Conservation (phyloP, 257 asterid species). For the Eucommia ulmoides region DNA sequence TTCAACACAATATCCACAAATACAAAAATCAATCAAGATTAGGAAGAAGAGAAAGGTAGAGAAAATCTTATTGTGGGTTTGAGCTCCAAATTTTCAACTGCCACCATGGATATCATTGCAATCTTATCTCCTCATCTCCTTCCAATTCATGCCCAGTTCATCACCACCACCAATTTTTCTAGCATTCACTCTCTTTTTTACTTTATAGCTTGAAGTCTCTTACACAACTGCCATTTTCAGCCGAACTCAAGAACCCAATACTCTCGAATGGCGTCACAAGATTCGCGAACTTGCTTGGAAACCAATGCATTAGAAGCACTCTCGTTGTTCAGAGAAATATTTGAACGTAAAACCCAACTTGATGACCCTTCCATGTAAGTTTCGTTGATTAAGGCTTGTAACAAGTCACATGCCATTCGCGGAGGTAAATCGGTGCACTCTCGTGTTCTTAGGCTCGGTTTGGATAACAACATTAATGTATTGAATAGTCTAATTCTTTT, state of each 20-base stretch:
- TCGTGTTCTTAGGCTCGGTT: conserved; percentile 27
- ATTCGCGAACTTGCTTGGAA: conserved; percentile 28
- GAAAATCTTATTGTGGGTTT: too few species aligned
- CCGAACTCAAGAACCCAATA: conserved; percentile 17
- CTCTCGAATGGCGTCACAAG: conserved; percentile 22
- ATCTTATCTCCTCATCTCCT: conserved; percentile 13
- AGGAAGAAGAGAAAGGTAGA: too few species aligned
- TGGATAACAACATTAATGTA: conserved; percentile 29
- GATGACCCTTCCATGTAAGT: conserved; percentile 37
- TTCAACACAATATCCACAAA: too few species aligned
- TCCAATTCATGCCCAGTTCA: conserved; percentile 27
- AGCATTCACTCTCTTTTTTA: conserved; percentile 17
- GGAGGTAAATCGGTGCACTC: conserved; percentile 42
- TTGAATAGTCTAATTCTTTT: conserved; percentile 31
- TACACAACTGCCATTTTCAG: conserved; percentile 18
- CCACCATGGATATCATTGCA: too few species aligned
- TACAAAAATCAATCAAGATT: too few species aligned
- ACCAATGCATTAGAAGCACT: conserved; percentile 28
- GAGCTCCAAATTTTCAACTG: too few species aligned
- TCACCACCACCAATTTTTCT: conserved; percentile 23
- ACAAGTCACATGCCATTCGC: conserved; percentile 19
- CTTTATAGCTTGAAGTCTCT: conserved; percentile 19
- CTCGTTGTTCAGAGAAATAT: conserved; percentile 23
- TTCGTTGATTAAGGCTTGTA: conserved; percentile 41
- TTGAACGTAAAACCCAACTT: conserved; percentile 3